Evolutionary conservation across 225 moss, liverwort and hornwort species (phyloP).

Genomic region (Sphagnum tenellum): DNA sequence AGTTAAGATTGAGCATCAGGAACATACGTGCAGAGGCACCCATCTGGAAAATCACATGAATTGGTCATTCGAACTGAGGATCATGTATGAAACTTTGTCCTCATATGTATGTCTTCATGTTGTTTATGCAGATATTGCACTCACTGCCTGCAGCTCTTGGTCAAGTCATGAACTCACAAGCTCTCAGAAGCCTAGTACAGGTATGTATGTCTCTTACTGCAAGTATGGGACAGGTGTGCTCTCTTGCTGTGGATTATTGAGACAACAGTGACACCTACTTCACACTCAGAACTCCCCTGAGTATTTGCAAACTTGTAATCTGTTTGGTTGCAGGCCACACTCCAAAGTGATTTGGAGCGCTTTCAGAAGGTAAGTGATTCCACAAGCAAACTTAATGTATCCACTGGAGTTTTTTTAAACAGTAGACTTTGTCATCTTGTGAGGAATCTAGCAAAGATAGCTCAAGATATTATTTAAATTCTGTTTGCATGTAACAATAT

Average conservation of each 20-base stretch:
- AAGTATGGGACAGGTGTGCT: background rate
- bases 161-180: constrained; percentile 38
- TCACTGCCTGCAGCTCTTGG: constrained; percentile 39
- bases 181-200: constrained; percentile 38
- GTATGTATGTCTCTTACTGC: constrained; percentile 9
- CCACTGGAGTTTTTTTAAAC: too few relatives aligned
- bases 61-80: too few relatives aligned
- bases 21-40: too few relatives aligned
- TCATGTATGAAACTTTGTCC: too few relatives aligned
- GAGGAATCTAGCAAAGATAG: too few relatives aligned
- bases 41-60: too few relatives aligned
- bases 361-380: constrained; percentile 36
- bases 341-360: constrained; percentile 43
- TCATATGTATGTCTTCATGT: background rate
- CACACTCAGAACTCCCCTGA: background rate
- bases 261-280: background rate
- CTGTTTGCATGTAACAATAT: too few relatives aligned
- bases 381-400: too few relatives aligned
- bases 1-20: too few relatives aligned
- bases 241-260: background rate
- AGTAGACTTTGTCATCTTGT: too few relatives aligned
- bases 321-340: constrained; percentile 27
- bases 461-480: too few relatives aligned
- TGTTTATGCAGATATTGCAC: constrained; percentile 32
- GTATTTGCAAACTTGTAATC: background rate